Base-by-base conservation (phyloP, 495 filamentous ascomycete species). In the Penicillium tannophilum region DNA sequence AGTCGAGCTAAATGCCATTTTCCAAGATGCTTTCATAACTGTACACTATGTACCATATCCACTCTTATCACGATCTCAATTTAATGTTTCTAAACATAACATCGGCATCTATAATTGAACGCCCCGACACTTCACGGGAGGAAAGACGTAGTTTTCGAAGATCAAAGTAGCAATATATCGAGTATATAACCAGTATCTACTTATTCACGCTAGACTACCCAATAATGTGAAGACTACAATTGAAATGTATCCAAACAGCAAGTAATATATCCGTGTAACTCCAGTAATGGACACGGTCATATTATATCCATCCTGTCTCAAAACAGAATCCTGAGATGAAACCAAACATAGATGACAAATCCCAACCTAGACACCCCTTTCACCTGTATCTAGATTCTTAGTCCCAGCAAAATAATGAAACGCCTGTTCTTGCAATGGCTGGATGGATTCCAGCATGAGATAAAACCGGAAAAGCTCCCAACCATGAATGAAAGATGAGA, bases 1-100 rank as follows among this genome's bases (percentile, higher is more conserved):
- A 68, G 23, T 63, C 78, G 23, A 60, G 51, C 26, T 66, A 56
- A 19, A 35, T 35, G 16, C 26, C 10, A 19, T 17, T 23, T 17
- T 12, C 30, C 17, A 31, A 28, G 7, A 43, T 41, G 28, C 17
- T 16, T 44, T 43, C 16, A 3, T 10, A 42, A 51, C 56, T 68
- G 63, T 64, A 70, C 52, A 66, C 61, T 65, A 67, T 67, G 67
- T 69, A 67, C 55, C 60, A 69, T 69, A 69, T 69, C 60, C 60
- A 58, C 65, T 64, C 53, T 60, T 59, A 54, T 61, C 52, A 68
- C 43, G 60, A 56, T 57, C 54, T 52, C 31, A 58, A 55, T 67
- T 56, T 62, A 67, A 26, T 41, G 36, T 35, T 56, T 46, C 26
- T 59, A 53, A 23, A 23, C 2, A 23, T 2, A 23, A 23, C 20